These are phyloP conservation scores for Favolaschia claudopus DNA, from an alignment of 768 basidiomycete species.

Conservation along the genomic window DNA sequence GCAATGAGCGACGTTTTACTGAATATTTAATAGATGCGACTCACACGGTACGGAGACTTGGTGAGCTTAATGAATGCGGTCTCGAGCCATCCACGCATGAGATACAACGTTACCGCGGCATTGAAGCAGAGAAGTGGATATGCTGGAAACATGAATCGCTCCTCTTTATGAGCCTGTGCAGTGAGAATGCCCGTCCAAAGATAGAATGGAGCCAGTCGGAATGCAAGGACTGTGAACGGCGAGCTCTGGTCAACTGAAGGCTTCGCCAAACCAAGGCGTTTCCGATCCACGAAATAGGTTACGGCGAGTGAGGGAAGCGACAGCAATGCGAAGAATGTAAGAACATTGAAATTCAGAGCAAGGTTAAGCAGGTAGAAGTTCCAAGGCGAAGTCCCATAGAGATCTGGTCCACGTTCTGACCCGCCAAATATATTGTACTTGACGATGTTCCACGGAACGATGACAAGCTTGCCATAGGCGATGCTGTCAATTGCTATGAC, in stretches of 20 bases:
- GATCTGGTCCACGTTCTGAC: constrained; percentile 79
- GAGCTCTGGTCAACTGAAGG: constrained; percentile 70
- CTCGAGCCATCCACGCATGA: constrained; percentile 90
- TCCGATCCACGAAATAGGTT: constrained; percentile 78
- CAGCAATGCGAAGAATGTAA: constrained; percentile 80
- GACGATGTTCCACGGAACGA: constrained; percentile 95
- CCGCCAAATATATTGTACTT: constrained; percentile 92
- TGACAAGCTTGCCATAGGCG: constrained; percentile 79
- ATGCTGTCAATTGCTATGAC: constrained; percentile 84
- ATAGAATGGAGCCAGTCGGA: constrained; percentile 90
- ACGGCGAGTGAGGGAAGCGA: constrained; percentile 81
- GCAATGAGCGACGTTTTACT: constrained; percentile 2
- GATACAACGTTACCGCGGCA: constrained; percentile 87
- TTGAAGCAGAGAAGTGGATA: constrained; percentile 95
- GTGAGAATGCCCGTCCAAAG: constrained; percentile 88
- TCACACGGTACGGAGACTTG: constrained; percentile 84
- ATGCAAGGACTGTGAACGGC: constrained; percentile 76
- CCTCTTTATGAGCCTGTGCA: constrained; percentile 93
- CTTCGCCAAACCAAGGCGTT: constrained; percentile 68
- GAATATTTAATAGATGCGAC: constrained; percentile 34
- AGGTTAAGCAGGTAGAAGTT: constrained; percentile 90
- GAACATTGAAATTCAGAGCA: constrained; percentile 91
- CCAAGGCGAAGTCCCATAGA: constrained; percentile 93
- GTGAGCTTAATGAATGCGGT: constrained; percentile 75
- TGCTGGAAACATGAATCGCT: constrained; percentile 97